Evolutionary conservation across 2,329 filamentous ascomycete genomes (phyloP).

Genomic region (Hymenotorrendiella dingleyae): DNA sequence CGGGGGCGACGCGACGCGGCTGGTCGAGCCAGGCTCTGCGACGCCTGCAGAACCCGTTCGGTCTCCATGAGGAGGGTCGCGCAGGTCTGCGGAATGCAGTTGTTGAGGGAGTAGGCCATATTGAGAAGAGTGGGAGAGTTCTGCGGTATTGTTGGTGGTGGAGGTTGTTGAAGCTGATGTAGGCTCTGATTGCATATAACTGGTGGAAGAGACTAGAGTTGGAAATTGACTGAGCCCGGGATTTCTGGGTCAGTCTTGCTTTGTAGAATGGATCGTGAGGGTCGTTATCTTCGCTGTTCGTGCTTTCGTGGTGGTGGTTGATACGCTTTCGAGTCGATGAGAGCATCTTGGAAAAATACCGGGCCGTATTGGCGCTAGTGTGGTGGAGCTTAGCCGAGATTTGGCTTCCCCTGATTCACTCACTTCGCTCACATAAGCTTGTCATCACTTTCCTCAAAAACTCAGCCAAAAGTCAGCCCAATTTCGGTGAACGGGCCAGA

Average conservation of each 20-base stretch:
- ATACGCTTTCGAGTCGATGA: too few relatives aligned
- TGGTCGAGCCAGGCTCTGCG: slow-evolving; percentile 29
- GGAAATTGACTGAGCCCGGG: slow-evolving; percentile 30
- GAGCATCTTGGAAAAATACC: too few relatives aligned
- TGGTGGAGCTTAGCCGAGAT: neutral
- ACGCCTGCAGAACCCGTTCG: slow-evolving; percentile 15
- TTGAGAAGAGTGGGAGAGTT: slow-evolving; percentile 38
- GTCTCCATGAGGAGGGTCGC: slow-evolving; percentile 25
- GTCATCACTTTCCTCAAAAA: too few relatives aligned
- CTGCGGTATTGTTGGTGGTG: slow-evolving; percentile 34
- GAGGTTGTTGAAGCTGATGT: slow-evolving; percentile 40
- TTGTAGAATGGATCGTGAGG: slow-evolving; percentile 5
- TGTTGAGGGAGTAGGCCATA: slow-evolving; percentile 50
- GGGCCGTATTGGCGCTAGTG: slow-evolving; percentile 7
- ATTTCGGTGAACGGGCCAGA: too few relatives aligned
- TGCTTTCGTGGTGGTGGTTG: too few relatives aligned
- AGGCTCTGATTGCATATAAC: slow-evolving; percentile 61
- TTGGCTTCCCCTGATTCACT: too few relatives aligned
- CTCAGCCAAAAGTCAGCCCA: too few relatives aligned
- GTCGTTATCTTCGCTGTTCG: too few relatives aligned
- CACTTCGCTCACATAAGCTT: too few relatives aligned
- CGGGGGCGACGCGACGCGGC: slow-evolving; percentile 13
- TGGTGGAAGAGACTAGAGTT: slow-evolving; percentile 30
- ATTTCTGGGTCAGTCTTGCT: slow-evolving; percentile 29
- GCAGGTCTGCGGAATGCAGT: slow-evolving; percentile 33